These are phyloP conservation scores for Xylogone sp. DNA, from an alignment of 2,329 filamentous ascomycete species.

Conservation along the genomic window DNA sequence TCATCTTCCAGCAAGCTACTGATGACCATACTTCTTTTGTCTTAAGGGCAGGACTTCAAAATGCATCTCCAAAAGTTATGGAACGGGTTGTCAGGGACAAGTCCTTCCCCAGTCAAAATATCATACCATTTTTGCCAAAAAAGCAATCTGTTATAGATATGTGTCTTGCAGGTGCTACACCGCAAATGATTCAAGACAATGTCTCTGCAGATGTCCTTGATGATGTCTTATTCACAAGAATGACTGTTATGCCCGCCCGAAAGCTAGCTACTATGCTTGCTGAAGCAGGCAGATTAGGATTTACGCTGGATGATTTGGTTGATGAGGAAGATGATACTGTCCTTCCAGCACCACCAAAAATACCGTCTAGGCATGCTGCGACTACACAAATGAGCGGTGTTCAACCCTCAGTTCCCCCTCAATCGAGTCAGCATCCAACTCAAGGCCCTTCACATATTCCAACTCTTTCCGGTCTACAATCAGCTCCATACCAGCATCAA, in stretches of 20 bases:
- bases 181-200: constrained; percentile 9
- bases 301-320: constrained; percentile 20
- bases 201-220: constrained; percentile 18
- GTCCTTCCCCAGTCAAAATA: constrained; percentile 11
- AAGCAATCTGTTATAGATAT: constrained; percentile 13
- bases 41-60: constrained; percentile 22
- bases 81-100: constrained; percentile 18
- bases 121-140: constrained; percentile 10
- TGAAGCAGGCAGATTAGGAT: constrained; percentile 21
- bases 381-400: constrained; percentile 7
- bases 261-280: constrained; percentile 22
- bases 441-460: not conserved
- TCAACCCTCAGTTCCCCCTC: not conserved
- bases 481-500: constrained; percentile 2
- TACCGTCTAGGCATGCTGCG: not conserved
- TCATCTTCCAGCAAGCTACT: constrained; percentile 12
- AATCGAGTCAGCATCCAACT: not conserved
- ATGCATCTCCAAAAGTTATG: constrained; percentile 14
- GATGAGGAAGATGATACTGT: constrained; percentile 20
- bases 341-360: constrained; percentile 11
- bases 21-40: constrained; percentile 22
- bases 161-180: constrained; percentile 11
- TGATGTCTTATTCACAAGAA: constrained; percentile 9
- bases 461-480: not conserved
- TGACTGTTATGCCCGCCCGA: constrained; percentile 17